Evolutionary conservation across 1,284 basidiomycete genomes (phyloP).

Genomic region (Sporisorium sorghi): DNA sequence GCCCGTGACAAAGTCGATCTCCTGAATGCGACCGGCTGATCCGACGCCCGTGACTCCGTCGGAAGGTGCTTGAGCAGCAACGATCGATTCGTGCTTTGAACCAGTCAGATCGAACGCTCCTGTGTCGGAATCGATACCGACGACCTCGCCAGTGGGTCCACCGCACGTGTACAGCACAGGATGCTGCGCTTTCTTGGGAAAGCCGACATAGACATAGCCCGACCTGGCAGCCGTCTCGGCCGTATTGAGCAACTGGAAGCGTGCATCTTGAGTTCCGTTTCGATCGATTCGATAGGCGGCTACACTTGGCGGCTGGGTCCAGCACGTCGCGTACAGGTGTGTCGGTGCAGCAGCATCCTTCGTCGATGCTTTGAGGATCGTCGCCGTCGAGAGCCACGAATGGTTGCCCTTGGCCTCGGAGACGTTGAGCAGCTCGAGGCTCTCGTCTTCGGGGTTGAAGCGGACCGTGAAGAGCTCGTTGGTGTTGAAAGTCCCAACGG

Average conservation of each 20-base stretch:
- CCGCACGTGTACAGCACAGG: conserved; percentile 70
- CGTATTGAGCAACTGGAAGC: conserved; percentile 48
- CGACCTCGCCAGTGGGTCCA: conserved; percentile 70
- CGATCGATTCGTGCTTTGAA: conserved; percentile 16
- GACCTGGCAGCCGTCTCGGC: conserved; percentile 49
- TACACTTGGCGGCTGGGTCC: conserved; percentile 53
- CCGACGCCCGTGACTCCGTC: conserved; percentile 32
- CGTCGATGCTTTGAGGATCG: conserved; percentile 5
- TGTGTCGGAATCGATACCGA: conserved; percentile 60
- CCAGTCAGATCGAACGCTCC: conserved; percentile 60
- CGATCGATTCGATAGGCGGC: conserved; percentile 48
- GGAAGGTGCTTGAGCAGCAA: conserved; percentile 10
- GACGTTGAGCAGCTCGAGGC: conserved; percentile 32
- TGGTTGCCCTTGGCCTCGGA: conserved; percentile 50
- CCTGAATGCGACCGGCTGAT: conserved; percentile 56
- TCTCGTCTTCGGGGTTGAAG: conserved; percentile 40
- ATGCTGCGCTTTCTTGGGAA: conserved; percentile 20
- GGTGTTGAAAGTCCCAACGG: conserved; percentile 56
- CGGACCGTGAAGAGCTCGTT: conserved; percentile 47
- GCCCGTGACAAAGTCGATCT: conserved; percentile 60
- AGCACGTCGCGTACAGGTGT: conserved; percentile 52
- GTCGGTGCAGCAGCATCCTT: conserved; percentile 4
- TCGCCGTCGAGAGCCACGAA: conserved; percentile 52
- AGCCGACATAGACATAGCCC: conserved; percentile 52
- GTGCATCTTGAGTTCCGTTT: not conserved